Evolutionary conservation across 2,329 filamentous ascomycete genomes (phyloP), one percentile per base, ranked within the genome.

Genomic region (Arthroderma uncinatum): DNA sequence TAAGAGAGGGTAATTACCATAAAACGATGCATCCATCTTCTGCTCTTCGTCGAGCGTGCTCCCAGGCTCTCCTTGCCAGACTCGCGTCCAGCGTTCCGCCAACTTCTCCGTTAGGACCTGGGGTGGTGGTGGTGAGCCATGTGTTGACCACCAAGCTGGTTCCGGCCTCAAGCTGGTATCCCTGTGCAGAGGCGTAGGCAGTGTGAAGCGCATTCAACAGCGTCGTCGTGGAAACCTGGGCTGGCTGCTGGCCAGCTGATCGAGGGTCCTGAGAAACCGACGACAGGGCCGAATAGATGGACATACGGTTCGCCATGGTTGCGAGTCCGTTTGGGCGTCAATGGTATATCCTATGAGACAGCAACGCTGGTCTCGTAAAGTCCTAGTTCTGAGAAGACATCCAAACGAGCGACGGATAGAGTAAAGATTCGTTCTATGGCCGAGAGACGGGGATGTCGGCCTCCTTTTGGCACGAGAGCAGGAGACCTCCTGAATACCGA

Each of bases 61-160:
- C 93, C 92, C 93, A 98, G 2, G 91, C 90, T 69, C 89, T 83
- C 55, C 82, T 78, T 14, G 88, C 87, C 54, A 98, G 74, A 21
- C 86, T 82, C 42, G 81, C 74, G 72, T 98, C 93, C 42, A 97
- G 82, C 6, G 87, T 90, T 56, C 87, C 88, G 54, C 87, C 88
- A 50, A 78, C 76, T 57, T 81, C 79, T 37, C 86, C 87, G 65
- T 89, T 82, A 2, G 82, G 79, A 39, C 85, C 82, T 23, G 81
- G 75, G 63, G 87, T 87, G 28, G 82, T 79, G 16, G 89, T 88
- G 2, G 89, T 95, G 55, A 93, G 80, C 91, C 91, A 96, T 58
- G 90, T 96, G 74, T 97, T 97, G 63, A 97, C 89, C 0, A 93
- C 91, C 39, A 97, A 72, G 70, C 89, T 95, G 36, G 91, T 93